A percentile compares a stretch with the other conserved stretches of the same genome.
phyloP scores from a whole-genome alignment of 2,329 filamentous ascomycete species.

The Pseudopyrenochaeta lycopersici region DNA sequence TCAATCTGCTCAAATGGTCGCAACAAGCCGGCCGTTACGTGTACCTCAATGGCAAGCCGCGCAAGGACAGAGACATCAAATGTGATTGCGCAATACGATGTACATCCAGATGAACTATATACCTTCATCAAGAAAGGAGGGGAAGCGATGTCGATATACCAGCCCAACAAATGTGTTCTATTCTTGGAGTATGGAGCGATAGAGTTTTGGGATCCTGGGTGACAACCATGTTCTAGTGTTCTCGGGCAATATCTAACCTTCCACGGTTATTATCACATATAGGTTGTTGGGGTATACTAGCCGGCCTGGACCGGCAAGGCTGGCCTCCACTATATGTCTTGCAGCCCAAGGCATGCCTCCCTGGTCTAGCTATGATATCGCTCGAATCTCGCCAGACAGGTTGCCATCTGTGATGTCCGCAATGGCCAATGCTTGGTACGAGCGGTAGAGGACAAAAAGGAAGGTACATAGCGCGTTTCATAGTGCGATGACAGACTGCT shows the following conservation, averaged over 20 bases:
- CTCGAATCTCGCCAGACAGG: neutral
- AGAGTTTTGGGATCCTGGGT: constrained; percentile 9
- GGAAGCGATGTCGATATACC: constrained; percentile 6
- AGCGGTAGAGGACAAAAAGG: too few relatives aligned
- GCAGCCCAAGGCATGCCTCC: neutral
- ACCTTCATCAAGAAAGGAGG: constrained; percentile 11
- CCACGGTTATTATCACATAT: constrained; percentile 36
- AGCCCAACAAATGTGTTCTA: constrained; percentile 18
- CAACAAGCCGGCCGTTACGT: constrained; percentile 19
- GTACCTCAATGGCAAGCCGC: constrained; percentile 25
- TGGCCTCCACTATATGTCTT: neutral
- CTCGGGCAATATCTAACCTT: constrained; percentile 25
- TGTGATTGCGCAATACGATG: constrained; percentile 21
- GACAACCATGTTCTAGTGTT: constrained; percentile 8
- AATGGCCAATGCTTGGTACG: neutral
- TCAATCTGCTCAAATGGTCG: constrained; percentile 29
- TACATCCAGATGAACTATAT: constrained; percentile 3
- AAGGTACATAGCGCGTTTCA: too few relatives aligned
- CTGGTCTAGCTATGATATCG: neutral
- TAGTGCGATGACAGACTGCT: too few relatives aligned
- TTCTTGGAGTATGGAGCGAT: constrained; percentile 28
- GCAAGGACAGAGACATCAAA: constrained; percentile 15
- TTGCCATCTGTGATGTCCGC: neutral
- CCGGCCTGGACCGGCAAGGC: constrained; percentile 6
- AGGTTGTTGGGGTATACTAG: constrained; percentile 23